Conservation (phyloP, 257 asterid species). For the Eustoma russellianum region DNA sequence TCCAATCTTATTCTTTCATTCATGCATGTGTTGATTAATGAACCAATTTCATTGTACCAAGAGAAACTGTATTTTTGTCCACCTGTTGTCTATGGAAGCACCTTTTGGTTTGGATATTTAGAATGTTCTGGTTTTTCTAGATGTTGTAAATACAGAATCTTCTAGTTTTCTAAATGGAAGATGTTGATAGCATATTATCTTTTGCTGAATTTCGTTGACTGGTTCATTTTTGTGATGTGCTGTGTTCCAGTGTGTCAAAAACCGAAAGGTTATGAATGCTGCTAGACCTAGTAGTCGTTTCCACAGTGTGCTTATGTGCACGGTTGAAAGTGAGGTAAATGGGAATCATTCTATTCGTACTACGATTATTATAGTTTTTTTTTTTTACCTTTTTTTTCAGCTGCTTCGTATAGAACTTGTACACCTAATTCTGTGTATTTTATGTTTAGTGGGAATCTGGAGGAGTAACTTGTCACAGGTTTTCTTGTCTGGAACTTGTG, state of each 20-base stretch:
- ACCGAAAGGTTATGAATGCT: slow-evolving; percentile 93
- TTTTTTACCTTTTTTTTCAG: neutral
- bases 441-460: slow-evolving; percentile 76
- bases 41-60: neutral
- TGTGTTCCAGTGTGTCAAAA: slow-evolving; percentile 69
- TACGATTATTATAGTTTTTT: slow-evolving; percentile 1
- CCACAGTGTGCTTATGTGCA: slow-evolving; percentile 91
- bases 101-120: too few relatives aligned
- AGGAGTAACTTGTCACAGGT: slow-evolving; percentile 84
- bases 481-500: slow-evolving; percentile 89
- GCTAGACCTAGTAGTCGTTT: slow-evolving; percentile 99
- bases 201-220: too few relatives aligned
- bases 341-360: slow-evolving; percentile 1
- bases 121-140: too few relatives aligned
- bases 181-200: too few relatives aligned
- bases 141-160: too few relatives aligned
- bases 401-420: too few relatives aligned
- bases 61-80: neutral
- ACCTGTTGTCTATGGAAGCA: too few relatives aligned
- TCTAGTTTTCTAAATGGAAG: too few relatives aligned
- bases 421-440: neutral
- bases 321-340: slow-evolving; percentile 83
- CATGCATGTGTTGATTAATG: slow-evolving; percentile 42
- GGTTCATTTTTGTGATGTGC: too few relatives aligned
- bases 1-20: too few relatives aligned